Evolutionary conservation across 179 eudicot species (phyloP).

Genomic region (Carnegiea gigantea): DNA sequence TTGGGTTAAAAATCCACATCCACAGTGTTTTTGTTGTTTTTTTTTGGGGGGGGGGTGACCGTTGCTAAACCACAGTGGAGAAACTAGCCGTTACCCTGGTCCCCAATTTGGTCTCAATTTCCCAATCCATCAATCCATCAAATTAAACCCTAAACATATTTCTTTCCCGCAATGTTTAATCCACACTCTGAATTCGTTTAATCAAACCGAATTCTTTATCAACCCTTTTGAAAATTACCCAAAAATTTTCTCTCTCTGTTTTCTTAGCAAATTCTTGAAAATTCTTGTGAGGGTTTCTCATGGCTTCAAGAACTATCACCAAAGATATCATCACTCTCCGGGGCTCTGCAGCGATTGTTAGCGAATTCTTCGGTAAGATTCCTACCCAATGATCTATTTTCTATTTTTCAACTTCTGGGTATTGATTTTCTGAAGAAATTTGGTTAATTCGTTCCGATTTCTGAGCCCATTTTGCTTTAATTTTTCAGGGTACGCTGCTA

Average conservation of each 20-base stretch:
- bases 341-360: slow-evolving; percentile 93
- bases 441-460: slow-evolving; percentile 14
- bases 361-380: slow-evolving; percentile 78
- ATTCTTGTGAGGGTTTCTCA: slow-evolving; percentile 1
- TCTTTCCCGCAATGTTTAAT: no score
- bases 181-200: no score
- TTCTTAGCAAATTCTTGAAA: background rate
- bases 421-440: background rate
- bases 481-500: slow-evolving; percentile 88
- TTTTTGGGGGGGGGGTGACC: background rate
- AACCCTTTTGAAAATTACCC: no score
- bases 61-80: background rate
- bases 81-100: slow-evolving; percentile 35
- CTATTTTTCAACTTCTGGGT: slow-evolving; percentile 1
- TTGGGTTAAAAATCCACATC: background rate
- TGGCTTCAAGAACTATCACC: slow-evolving; percentile 84
- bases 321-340: slow-evolving; percentile 93
- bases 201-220: background rate
- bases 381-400: background rate
- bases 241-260: background rate
- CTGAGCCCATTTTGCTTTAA: slow-evolving; percentile 13
- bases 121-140: background rate
- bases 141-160: slow-evolving; percentile 14
- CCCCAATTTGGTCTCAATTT: background rate
- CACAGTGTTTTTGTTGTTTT: background rate